Evolutionary conservation across 257 asterid species (phyloP).

Genomic region (Dorcoceras hygrometricum): DNA sequence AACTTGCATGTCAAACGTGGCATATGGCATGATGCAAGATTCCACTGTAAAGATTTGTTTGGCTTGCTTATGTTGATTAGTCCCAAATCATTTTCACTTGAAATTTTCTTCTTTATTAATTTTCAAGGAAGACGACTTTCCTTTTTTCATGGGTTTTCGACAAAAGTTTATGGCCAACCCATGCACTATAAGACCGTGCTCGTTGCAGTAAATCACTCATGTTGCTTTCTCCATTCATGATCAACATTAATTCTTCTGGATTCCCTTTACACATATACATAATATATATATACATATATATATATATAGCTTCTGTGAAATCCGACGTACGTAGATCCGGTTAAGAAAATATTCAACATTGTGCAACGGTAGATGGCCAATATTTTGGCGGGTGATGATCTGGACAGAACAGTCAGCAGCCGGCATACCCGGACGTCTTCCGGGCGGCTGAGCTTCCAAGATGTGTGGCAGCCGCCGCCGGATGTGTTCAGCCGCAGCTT

Average conservation of each 20-base stretch:
- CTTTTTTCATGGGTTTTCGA: too few species aligned
- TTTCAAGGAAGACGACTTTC: too few species aligned
- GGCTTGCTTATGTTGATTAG: background rate
- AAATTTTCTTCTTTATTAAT: too few species aligned
- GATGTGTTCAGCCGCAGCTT: conserved; percentile 23
- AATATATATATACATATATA: too few species aligned
- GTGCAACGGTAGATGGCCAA: conserved; percentile 20
- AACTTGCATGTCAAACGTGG: too few species aligned
- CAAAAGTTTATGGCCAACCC: background rate
- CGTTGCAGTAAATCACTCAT: background rate
- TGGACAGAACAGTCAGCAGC: conserved; percentile 22
- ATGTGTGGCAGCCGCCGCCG: conserved; percentile 25
- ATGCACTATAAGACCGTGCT: background rate
- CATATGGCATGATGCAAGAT: too few species aligned
- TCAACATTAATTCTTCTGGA: too few species aligned
- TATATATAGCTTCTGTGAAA: background rate
- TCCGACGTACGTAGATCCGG: background rate
- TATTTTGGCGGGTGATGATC: conserved; percentile 27
- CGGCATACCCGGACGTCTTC: conserved; percentile 14
- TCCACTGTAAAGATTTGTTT: background rate
- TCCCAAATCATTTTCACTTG: too few species aligned
- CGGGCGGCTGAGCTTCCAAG: conserved; percentile 18
- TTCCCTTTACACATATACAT: too few species aligned
- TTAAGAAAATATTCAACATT: background rate
- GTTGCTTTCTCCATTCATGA: too few species aligned